Conservation (phyloP, 2,329 filamentous ascomycete genomes). For the Hypoxylon sp. region DNA sequence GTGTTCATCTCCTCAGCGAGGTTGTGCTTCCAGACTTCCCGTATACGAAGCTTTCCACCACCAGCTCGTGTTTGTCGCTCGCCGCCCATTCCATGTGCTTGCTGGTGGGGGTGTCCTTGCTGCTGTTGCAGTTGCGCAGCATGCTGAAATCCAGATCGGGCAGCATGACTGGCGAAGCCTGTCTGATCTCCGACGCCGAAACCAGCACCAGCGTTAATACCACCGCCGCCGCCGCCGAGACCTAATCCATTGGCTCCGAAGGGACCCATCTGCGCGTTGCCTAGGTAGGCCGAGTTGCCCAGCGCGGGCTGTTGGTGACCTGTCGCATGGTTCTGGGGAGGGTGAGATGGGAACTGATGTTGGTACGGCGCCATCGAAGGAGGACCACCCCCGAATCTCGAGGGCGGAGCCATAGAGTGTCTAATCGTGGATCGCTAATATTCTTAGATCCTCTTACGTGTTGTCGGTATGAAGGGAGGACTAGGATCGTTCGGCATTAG, state of each 20-base stretch:
- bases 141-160: slow-evolving; percentile 88
- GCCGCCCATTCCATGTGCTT: slow-evolving; percentile 52
- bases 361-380: slow-evolving; percentile 63
- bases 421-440: slow-evolving; percentile 8
- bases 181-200: slow-evolving; percentile 74
- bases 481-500: slow-evolving; percentile 37
- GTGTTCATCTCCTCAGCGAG: slow-evolving; percentile 91
- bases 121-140: slow-evolving; percentile 71
- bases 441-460: slow-evolving; percentile 32
- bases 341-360: slow-evolving; percentile 69
- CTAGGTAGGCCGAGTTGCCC: slow-evolving; percentile 79
- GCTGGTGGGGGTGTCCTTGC: slow-evolving; percentile 70
- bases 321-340: slow-evolving; percentile 64
- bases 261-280: slow-evolving; percentile 77
- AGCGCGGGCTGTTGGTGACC: slow-evolving; percentile 69
- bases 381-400: slow-evolving; percentile 64
- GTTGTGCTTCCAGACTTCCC: slow-evolving; percentile 96
- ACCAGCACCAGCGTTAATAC: slow-evolving; percentile 64
- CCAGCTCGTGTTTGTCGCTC: slow-evolving; percentile 57
- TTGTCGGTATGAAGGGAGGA: slow-evolving; percentile 33
- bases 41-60: slow-evolving; percentile 84
- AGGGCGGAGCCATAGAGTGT: slow-evolving; percentile 57
- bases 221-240: slow-evolving; percentile 66
- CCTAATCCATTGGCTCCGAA: slow-evolving; percentile 75
- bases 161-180: slow-evolving; percentile 87